These are phyloP conservation scores for Hymenoscyphus infarciens DNA, from an alignment of 2,329 filamentous ascomycete genomes.

Conservation along the genomic window DNA sequence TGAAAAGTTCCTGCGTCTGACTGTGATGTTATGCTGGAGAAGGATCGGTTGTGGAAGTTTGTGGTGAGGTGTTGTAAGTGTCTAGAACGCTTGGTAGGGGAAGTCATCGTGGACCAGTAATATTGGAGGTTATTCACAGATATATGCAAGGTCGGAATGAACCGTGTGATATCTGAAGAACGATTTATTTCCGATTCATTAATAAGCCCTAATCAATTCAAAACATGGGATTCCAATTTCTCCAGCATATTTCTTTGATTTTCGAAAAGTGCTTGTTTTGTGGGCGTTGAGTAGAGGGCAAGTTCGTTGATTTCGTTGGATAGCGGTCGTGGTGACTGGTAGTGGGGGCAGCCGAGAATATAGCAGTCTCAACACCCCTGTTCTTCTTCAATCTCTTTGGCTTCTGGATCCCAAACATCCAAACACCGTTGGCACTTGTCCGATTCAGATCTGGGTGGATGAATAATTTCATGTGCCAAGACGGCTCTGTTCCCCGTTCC, in stretches of 20 bases:
- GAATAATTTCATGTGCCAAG: slow-evolving; percentile 10
- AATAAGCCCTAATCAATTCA: background rate
- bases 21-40: slow-evolving; percentile 28
- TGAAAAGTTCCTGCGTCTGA: slow-evolving; percentile 33
- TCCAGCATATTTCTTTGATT: background rate
- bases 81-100: slow-evolving; percentile 16
- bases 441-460: slow-evolving; percentile 7
- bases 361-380: background rate
- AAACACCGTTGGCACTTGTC: slow-evolving; percentile 6
- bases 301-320: slow-evolving; percentile 3
- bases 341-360: slow-evolving; percentile 6
- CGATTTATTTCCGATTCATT: background rate
- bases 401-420: background rate
- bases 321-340: background rate
- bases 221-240: slow-evolving; percentile 5
- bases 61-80: slow-evolving; percentile 23
- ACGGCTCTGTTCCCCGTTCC: slow-evolving; percentile 48
- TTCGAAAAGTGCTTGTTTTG: slow-evolving; percentile 3
- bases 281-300: slow-evolving; percentile 3
- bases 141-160: slow-evolving; percentile 1
- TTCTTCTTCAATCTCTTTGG: slow-evolving; percentile 4
- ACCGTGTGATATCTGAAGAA: background rate
- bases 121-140: slow-evolving; percentile 3
- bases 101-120: slow-evolving; percentile 19
- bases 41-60: slow-evolving; percentile 27